Conservation (phyloP, 139 green algal genomes). For the Chlamydomonas sphaeroides region DNA sequence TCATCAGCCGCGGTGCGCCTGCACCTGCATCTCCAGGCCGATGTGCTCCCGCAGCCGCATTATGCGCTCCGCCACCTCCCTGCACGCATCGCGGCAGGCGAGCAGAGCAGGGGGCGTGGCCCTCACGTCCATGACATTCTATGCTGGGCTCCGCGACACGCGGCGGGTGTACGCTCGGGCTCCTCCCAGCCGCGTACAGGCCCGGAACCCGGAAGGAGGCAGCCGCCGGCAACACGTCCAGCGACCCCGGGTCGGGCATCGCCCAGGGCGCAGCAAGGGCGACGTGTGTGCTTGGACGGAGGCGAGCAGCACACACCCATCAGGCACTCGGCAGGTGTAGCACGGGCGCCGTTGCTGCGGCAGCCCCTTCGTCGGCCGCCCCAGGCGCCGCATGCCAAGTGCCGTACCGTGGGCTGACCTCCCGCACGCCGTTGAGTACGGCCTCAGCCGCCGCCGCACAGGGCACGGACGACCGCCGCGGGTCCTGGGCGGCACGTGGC, state of each 20-base stretch:
- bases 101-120: background rate
- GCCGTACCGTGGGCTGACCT: conserved; percentile 45
- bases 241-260: no score
- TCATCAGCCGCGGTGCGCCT: conserved; percentile 41
- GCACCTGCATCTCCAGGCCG: conserved; percentile 38
- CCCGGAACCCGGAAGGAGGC: no score
- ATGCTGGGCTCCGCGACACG: background rate
- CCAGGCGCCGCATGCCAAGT: no score
- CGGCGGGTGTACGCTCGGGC: no score
- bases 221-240: no score
- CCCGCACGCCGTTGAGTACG: conserved; percentile 44
- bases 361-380: no score
- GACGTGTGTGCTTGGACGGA: no score
- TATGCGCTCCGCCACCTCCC: conserved; percentile 54
- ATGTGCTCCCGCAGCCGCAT: conserved; percentile 57
- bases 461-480: conserved; percentile 31
- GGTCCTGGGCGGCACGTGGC: conserved; percentile 11
- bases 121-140: background rate
- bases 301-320: no score
- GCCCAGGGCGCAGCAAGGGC: no score
- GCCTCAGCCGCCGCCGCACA: conserved; percentile 35
- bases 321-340: no score
- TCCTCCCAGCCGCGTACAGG: background rate
- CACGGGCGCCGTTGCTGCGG: no score
- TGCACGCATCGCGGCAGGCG: background rate